phyloP scores from a whole-genome alignment of 495 filamentous ascomycete species.

The Tuber microsphaerosporum region DNA sequence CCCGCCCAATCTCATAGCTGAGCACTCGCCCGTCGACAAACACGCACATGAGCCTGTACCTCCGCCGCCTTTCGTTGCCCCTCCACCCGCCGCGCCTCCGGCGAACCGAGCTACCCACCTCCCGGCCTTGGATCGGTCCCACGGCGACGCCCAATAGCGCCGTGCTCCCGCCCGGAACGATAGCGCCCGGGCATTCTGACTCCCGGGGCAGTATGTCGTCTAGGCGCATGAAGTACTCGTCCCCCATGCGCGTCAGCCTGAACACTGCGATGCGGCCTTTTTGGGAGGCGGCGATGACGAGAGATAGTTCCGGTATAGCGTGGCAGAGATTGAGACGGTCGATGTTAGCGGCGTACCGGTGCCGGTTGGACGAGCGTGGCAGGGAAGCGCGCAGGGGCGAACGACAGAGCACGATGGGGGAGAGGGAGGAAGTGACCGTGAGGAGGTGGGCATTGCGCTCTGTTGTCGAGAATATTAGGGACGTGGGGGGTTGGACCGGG shows the following conservation, averaged over 20 bases:
- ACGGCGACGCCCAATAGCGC: slow-evolving; percentile 54
- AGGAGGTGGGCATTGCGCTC: slow-evolving; percentile 55
- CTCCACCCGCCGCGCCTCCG: slow-evolving; percentile 21
- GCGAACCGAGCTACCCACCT: slow-evolving; percentile 29
- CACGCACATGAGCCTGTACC: slow-evolving; percentile 66
- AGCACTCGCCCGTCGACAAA: slow-evolving; percentile 71
- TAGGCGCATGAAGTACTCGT: slow-evolving; percentile 41
- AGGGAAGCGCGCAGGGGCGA: slow-evolving; percentile 46
- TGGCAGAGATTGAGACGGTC: slow-evolving; percentile 71
- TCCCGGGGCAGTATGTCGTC: slow-evolving; percentile 37
- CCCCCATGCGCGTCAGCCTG: slow-evolving; percentile 54
- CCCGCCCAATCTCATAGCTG: slow-evolving; percentile 64
- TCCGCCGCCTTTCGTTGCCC: slow-evolving; percentile 38
- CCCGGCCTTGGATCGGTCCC: slow-evolving; percentile 57
- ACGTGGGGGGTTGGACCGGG: slow-evolving; percentile 42
- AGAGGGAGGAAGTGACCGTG: slow-evolving; percentile 48
- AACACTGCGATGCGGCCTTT: slow-evolving; percentile 69
- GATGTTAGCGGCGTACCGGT: slow-evolving; percentile 45
- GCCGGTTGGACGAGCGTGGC: slow-evolving; percentile 40
- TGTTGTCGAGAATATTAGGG: slow-evolving; percentile 47
- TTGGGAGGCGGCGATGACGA: slow-evolving; percentile 66
- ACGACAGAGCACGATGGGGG: slow-evolving; percentile 47
- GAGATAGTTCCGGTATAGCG: slow-evolving; percentile 68
- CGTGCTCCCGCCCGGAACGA: slow-evolving; percentile 8
- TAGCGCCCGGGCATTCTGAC: slow-evolving; percentile 1